Evolutionary conservation across 306 rosid species (phyloP), one percentile per base, ranked within the genome.

Genomic region (Trifolium dubium): DNA sequence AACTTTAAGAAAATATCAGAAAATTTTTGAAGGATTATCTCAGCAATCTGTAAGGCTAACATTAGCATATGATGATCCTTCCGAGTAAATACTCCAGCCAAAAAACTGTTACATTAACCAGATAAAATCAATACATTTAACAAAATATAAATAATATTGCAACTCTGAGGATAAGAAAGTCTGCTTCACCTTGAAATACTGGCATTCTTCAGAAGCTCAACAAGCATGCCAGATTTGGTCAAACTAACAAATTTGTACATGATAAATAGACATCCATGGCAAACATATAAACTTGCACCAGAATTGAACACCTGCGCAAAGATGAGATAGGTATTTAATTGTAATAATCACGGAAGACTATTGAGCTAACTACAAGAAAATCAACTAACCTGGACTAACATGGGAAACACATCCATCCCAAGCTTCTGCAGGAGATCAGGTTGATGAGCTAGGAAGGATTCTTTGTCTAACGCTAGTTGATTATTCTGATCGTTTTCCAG

Each of bases 51-150:
- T 68, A 95, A 85, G 67, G 93, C 89, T 77, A 90, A 79, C 74
- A 95, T 79, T 81, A 88, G 82, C 82, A 95, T 84, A 82, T 95
- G 99, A 15, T 78, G 89, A 82, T 95, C 99, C 91, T 92, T 95
- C 78, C 97, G 88, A 74, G 97, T 86, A 77, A 92, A 92, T 17
- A 88, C 93, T 67, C 99, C 98, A 67, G 93, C 97, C 74, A 95
- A 75, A 86, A 95, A 92, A 77, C 99, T 95, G 96, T 68, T 81
- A 75, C 30, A 81, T 66, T 69, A 79, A 69, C 73, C 34, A 74
- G 64, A 79, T 14, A 71, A 82, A 75, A 64, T 73, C 17, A 74
- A 74, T 55, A 81, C 43, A 69, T 83, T 73, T 43, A 76, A 47
- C 7, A 80, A 79, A 83, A 71, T 74, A 6, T 23, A 77, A 70